Percentiles rank a stretch among this genome's conserved stretches.
phyloP scores from a whole-genome alignment of 1,284 basidiomycete species.

The Violaceomyces palustris region DNA sequence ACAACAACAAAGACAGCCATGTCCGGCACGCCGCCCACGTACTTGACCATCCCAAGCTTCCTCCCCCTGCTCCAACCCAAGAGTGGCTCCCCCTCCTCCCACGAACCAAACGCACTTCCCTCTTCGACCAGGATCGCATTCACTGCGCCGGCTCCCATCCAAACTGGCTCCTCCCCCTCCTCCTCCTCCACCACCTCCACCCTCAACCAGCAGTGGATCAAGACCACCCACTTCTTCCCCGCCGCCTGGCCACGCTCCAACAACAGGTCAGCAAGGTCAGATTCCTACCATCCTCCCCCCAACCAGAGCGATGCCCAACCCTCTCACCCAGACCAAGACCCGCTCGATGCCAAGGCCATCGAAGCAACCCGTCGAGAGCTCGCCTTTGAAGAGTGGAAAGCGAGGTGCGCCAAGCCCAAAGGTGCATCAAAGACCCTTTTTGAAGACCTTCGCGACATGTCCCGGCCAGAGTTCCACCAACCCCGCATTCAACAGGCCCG shows the following conservation, averaged over 20 bases:
- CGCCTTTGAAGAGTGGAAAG: constrained; percentile 17
- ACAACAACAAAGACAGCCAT: too few relatives aligned
- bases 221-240: constrained; percentile 68
- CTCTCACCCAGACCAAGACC: constrained; percentile 11
- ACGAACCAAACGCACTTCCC: too few relatives aligned
- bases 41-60: too few relatives aligned
- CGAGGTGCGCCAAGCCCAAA: constrained; percentile 6
- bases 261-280: constrained; percentile 19
- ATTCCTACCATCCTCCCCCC: constrained; percentile 17
- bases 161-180: constrained; percentile 1
- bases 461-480: constrained; percentile 5
- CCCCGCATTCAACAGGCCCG: constrained; percentile 13
- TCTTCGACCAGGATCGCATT: too few relatives aligned
- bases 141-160: constrained; percentile 5
- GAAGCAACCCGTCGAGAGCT: constrained; percentile 17
- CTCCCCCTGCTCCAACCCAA: too few relatives aligned
- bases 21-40: too few relatives aligned
- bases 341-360: constrained; percentile 18
- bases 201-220: constrained; percentile 52
- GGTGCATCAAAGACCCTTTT: constrained; percentile 5
- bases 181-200: constrained; percentile 16
- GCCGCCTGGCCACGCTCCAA: constrained; percentile 63
- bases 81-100: too few relatives aligned
- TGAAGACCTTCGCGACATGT: constrained; percentile 9
- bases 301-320: constrained; percentile 6